phyloP scores from a whole-genome alignment of 768 basidiomycete species.

The Russula sp. region DNA sequence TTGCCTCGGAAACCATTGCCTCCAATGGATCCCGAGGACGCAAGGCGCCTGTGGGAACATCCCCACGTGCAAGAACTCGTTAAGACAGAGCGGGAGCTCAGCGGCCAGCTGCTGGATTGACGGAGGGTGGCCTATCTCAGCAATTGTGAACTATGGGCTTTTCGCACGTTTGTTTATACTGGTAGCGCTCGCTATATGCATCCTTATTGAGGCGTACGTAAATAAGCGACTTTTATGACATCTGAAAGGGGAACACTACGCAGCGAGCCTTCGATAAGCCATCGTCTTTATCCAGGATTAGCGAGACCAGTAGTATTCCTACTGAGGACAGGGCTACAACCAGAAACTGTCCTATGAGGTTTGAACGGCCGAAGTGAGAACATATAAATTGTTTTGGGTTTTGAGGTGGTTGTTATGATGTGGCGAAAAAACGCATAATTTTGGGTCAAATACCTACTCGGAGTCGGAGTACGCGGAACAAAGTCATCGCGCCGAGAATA shows the following conservation, averaged over 20 bases:
- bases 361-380: neutral
- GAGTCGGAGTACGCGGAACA: neutral
- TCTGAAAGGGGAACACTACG: neutral
- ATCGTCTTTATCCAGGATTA: neutral
- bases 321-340: neutral
- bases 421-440: neutral
- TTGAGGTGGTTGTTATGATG: conserved; percentile 3
- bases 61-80: conserved; percentile 65
- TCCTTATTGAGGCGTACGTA: neutral
- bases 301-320: neutral
- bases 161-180: neutral
- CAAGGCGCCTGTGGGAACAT: conserved; percentile 64
- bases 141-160: neutral
- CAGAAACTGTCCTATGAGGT: neutral
- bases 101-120: conserved; percentile 33
- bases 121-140: neutral
- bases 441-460: neutral
- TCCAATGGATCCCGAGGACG: conserved; percentile 51
- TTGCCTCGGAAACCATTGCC: conserved; percentile 71
- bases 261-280: neutral
- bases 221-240: neutral
- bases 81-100: conserved; percentile 52
- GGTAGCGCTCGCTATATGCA: neutral
- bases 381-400: neutral
- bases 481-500: neutral